Conservation (phyloP, 2,329 filamentous ascomycete species). For the Tothia fuscella region DNA sequence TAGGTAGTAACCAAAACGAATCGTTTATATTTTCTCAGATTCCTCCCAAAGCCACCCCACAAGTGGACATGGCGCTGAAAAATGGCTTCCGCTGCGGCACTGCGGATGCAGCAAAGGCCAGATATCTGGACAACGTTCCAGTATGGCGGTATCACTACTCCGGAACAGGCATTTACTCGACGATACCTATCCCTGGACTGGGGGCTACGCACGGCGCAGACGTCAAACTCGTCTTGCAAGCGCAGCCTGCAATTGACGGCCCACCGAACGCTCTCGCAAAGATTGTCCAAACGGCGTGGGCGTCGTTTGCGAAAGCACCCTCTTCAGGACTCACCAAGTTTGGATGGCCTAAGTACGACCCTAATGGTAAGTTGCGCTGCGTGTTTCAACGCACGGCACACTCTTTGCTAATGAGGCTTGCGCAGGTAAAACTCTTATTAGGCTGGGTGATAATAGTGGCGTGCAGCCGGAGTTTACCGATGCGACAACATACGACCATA, state of each 20-base stretch:
- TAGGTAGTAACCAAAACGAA: conserved; percentile 5
- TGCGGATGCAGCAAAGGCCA: not conserved
- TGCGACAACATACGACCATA: not conserved
- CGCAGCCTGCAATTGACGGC: not conserved
- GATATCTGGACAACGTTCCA: not conserved
- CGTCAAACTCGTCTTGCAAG: not conserved
- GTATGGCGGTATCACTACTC: conserved; percentile 3
- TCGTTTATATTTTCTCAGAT: not conserved
- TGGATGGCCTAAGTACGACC: not conserved
- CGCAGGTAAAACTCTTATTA: not conserved
- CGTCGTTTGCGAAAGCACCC: not conserved
- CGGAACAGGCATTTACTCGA: not conserved
- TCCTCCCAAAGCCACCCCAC: not conserved
- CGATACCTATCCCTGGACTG: too few species aligned
- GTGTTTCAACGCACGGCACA: not conserved
- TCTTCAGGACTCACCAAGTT: not conserved
- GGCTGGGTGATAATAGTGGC: not conserved
- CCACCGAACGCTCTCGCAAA: too few species aligned
- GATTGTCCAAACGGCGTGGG: not conserved
- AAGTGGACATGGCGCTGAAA: not conserved
- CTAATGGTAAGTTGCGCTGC: not conserved
- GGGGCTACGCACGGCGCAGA: not conserved
- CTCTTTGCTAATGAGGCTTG: too few species aligned
- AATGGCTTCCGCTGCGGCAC: conserved; percentile 4
- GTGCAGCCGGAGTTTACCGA: not conserved